Evolutionary conservation across 2,329 filamentous ascomycete species (phyloP).

Genomic region (Colletotrichum viniferum): DNA sequence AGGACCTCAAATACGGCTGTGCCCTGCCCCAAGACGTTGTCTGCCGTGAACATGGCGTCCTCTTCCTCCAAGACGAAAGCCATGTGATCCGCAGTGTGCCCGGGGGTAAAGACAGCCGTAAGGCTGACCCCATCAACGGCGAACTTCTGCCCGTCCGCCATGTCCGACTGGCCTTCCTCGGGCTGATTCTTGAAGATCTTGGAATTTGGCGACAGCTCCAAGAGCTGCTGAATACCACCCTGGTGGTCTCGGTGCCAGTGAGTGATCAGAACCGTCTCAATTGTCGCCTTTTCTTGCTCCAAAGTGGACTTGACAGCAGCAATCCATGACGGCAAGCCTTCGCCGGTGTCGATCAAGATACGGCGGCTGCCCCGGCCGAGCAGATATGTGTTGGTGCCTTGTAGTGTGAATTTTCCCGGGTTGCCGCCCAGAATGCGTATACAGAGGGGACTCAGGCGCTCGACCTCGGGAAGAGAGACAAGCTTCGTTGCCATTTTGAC

Average conservation of each 20-base stretch:
- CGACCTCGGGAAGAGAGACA: constrained; percentile 71
- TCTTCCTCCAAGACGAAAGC: constrained; percentile 78
- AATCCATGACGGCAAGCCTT: constrained; percentile 79
- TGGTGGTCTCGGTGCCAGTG: constrained; percentile 94
- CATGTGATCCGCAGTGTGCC: constrained; percentile 86
- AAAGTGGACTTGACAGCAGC: constrained; percentile 68
- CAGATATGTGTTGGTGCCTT: constrained; percentile 94
- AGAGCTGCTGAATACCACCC: constrained; percentile 74
- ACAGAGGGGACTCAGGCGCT: constrained; percentile 77
- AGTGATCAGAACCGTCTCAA: constrained; percentile 77
- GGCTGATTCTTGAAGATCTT: constrained; percentile 72
- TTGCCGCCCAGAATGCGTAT: constrained; percentile 90
- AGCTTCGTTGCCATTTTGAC: constrained; percentile 65
- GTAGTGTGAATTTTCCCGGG: constrained; percentile 78
- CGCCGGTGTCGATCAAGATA: constrained; percentile 88
- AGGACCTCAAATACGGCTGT: constrained; percentile 87
- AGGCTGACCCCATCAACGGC: constrained; percentile 67
- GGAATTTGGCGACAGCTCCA: constrained; percentile 65
- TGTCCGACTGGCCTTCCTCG: constrained; percentile 49
- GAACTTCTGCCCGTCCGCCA: constrained; percentile 59
- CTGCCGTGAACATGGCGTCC: constrained; percentile 84
- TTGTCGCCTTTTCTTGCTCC: constrained; percentile 66
- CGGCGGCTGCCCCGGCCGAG: constrained; percentile 76
- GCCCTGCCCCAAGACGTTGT: constrained; percentile 87
- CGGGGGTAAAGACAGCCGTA: constrained; percentile 62